Base-by-base conservation (phyloP, 2,329 filamentous ascomycete species). In the Epichloe uncinata region DNA sequence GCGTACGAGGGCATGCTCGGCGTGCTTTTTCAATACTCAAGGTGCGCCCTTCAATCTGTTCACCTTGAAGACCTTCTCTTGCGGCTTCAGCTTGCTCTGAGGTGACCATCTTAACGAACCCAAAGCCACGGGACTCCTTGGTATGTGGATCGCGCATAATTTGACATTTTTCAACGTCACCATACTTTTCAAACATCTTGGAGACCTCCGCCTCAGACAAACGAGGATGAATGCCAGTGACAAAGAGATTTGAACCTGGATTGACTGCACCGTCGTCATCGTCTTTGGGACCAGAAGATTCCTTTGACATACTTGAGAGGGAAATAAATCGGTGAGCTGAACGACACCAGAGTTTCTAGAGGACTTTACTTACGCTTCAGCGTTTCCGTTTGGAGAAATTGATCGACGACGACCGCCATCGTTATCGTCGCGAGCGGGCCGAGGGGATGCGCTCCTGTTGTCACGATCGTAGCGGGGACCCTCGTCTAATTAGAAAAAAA, bases 141-240 rank as follows among this genome's bases (percentile, higher is more conserved):
- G 87, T 94, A 70, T 98, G 93, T 54, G 93, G 93, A 65, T 98
- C 93, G 63, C 91, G 82, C 93, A 98, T 98, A 73, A 98, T 98
- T 69, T 96, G 94, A 74, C 91, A 97, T 73, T 94, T 97, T 73
- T 97, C 91, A 48, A 98, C 93, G 66, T 95, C 89, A 59, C 93
- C 93, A 63, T 97, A 97, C 72, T 97, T 98, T 73, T 96, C 89
- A 64, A 98, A 98, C 57, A 98, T 83, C 67, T 89, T 89, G 49
- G 86, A 85, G 54, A 98, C 87, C 65, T 97, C 93, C 15, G 83
- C 79, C 69, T 98, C 93, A 45, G 79, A 83, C 57, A 98, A 79
- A 61, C 87, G 86, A 51, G 93, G 93, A 68, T 97, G 89, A 58
- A 98, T 98, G 60, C 93, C 93, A 56, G 93, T 98, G 58, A 98